Conservation (phyloP, 78 protist species). For the Dictyostelium intermedium region DNA sequence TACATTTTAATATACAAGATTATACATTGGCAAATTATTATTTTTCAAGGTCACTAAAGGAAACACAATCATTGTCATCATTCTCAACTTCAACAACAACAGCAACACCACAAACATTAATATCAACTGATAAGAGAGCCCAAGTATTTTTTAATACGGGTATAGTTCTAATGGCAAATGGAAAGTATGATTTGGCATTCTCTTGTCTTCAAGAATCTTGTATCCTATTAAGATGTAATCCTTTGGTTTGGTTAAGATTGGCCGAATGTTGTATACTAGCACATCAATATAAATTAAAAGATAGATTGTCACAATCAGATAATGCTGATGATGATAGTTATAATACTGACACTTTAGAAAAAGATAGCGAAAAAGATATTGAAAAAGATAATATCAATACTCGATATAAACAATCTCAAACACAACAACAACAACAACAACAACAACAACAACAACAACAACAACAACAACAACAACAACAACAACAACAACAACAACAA, state of each 20-base stretch:
- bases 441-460: too few relatives aligned
- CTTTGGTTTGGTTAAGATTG: constrained; percentile 59
- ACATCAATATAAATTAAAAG: not conserved
- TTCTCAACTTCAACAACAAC: not conserved
- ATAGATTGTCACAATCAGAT: not conserved
- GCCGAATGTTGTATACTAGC: constrained; percentile 70
- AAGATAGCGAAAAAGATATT: not conserved
- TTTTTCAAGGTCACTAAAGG: constrained; percentile 32
- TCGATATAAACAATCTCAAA: not conserved
- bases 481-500: not conserved
- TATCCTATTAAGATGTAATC: constrained; percentile 2
- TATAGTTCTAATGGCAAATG: not conserved
- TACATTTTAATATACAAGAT: constrained; percentile 45
- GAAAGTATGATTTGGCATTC: constrained; percentile 45
- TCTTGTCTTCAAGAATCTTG: constrained; percentile 75
- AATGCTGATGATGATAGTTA: not conserved
- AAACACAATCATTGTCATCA: not conserved
- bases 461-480: too few relatives aligned
- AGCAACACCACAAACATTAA: not conserved
- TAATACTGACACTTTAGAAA: not conserved
- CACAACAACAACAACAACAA: not conserved
- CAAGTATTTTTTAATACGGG: constrained; percentile 51
- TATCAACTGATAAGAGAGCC: not conserved
- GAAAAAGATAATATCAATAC: not conserved
- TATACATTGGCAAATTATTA: constrained; percentile 34